Evolutionary conservation across 441 rosid species (phyloP), one percentile per base, ranked within the genome.

Genomic region (Flueggea neowawraea): DNA sequence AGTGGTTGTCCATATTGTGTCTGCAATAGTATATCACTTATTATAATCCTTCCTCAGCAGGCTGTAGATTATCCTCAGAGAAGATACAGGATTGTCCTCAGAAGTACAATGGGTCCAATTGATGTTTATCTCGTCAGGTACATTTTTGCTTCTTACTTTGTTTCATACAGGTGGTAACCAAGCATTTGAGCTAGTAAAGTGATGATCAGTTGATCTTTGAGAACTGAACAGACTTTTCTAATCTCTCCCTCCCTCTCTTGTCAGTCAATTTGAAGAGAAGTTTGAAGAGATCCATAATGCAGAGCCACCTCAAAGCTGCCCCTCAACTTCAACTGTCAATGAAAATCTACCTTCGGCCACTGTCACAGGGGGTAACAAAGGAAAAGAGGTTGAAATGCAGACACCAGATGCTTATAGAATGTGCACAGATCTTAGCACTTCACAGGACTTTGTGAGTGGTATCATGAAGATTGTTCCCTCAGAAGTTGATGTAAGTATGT

Each of bases 61-160:
- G 97, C 94, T 59, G 97, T 84, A 54, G 97, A 91, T 68, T 80
- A 81, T 71, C 80, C 92, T 60, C 98, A 95, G 69, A 84, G 97
- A 74, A 85, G 97, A 73, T 95, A 89, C 66, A 86, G 95, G 80
- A 88, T 95, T 62, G 91, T 95, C 57, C 82, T 95, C 43, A 85
- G 98, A 82, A 95, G 99, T 68, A 85, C 99, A 45, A 95, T 91
- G 98, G 99, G 98, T 62, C 97, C 97, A 0, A 88, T 95, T 73
- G 98, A 95, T 76, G 96, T 95, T 74, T 95, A 86, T 68, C 89
- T 95, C 54, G 98, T 95, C 75, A 91, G 99, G 99, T 91, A 76
- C 66, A 17, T 66, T 39, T 6, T 69, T 65, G 13, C 55, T 66
- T 72, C 44, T 56, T 11, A 11, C n/a, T n/a, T n/a, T n/a, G n/a